These are phyloP conservation scores for Scedosporium dehoogii DNA, from an alignment of 2,329 filamentous ascomycete genomes.

Conservation along the genomic window DNA sequence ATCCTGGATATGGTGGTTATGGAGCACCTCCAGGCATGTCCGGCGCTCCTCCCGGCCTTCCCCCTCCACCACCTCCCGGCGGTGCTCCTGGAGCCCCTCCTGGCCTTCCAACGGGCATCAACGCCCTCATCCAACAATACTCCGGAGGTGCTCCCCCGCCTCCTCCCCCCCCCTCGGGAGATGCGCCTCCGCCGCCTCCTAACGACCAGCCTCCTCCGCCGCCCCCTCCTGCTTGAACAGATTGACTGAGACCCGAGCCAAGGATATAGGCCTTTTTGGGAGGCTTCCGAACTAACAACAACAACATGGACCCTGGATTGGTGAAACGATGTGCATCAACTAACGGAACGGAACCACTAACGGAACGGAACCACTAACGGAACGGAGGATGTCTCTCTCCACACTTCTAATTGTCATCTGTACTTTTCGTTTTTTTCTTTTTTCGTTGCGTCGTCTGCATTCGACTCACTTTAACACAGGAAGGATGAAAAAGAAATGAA, in stretches of 20 bases:
- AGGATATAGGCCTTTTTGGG: neutral
- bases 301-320: no score
- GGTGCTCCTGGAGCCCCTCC: constrained; percentile 40
- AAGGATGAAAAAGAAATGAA: no score
- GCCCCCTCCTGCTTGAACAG: constrained; percentile 39
- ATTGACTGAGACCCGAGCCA: neutral
- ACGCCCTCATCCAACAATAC: constrained; percentile 59
- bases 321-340: neutral
- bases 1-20: constrained; percentile 37
- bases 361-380: no score
- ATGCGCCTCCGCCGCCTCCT: constrained; percentile 43
- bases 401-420: no score
- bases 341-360: neutral
- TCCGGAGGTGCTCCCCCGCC: constrained; percentile 39
- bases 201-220: constrained; percentile 55
- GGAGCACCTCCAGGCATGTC: constrained; percentile 44
- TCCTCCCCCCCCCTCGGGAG: constrained; percentile 48
- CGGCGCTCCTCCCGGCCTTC: constrained; percentile 30
- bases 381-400: no score
- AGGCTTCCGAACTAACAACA: neutral
- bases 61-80: constrained; percentile 26
- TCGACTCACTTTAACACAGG: no score
- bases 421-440: no score
- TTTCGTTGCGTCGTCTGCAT: no score
- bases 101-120: constrained; percentile 45